These are phyloP conservation scores for Exobasidium rhododendri DNA, from an alignment of 1,284 basidiomycete genomes.

Conservation along the genomic window DNA sequence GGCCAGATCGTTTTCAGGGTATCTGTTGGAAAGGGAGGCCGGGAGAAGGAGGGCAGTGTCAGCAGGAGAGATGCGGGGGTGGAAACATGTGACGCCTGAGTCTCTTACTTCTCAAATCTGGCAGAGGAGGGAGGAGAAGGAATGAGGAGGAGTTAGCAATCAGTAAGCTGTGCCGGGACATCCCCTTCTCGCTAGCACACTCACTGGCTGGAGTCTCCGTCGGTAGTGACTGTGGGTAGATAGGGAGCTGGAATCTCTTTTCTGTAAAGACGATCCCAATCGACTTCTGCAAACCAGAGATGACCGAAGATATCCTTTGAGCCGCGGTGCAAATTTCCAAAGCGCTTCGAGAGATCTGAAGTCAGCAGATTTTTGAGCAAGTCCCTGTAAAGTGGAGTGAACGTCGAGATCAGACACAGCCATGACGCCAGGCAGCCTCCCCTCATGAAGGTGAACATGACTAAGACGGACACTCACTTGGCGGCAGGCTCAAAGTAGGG, in stretches of 20 bases:
- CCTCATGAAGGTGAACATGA: no score
- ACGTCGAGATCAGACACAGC: no score
- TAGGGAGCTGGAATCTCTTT: slow-evolving; percentile 96
- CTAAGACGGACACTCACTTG: neutral
- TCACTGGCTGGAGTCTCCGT: slow-evolving; percentile 55
- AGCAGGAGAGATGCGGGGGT: no score
- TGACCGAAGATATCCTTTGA: slow-evolving; percentile 92
- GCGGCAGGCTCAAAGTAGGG: slow-evolving; percentile 76
- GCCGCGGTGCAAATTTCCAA: slow-evolving; percentile 87
- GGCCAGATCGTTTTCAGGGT: slow-evolving; percentile 48
- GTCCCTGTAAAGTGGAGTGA: slow-evolving; percentile 61
- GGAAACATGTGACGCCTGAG: no score
- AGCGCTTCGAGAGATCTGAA: slow-evolving; percentile 82
- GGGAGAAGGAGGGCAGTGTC: no score
- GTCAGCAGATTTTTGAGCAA: slow-evolving; percentile 87
- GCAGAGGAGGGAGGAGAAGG: neutral
- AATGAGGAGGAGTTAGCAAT: slow-evolving; percentile 3
- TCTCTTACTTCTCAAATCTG: slow-evolving; percentile 38
- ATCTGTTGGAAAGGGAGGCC: no score
- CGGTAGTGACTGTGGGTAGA: slow-evolving; percentile 63
- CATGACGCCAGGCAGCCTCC: no score
- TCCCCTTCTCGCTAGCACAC: slow-evolving; percentile 16
- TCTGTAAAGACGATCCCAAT: slow-evolving; percentile 79
- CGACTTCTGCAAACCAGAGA: slow-evolving; percentile 94
- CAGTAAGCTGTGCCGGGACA: neutral